Evolutionary conservation across 371 early-diverging fungal species (phyloP), one percentile per base, ranked within the genome.

Genomic region (Actinomortierella ambigua): DNA sequence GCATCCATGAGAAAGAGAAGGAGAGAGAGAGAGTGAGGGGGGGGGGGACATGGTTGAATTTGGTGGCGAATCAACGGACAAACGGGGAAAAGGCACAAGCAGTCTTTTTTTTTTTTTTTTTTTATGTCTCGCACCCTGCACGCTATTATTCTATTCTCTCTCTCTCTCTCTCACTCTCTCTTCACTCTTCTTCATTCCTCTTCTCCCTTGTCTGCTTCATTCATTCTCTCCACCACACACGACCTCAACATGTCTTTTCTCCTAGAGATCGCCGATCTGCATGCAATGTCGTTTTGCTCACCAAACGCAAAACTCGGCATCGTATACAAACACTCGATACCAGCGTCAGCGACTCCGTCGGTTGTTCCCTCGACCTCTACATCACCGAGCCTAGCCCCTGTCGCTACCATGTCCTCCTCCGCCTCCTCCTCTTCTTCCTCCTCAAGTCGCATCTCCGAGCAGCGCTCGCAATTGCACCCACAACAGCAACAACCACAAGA

Each of bases 131-230:
- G 50, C 53, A 43, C 53, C 50, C 40, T 34, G 27, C 55, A n/a
- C n/a, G n/a, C n/a, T n/a, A n/a, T n/a, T n/a, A n/a, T n/a, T 62
- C 57, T 34, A n/a, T 49, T 54, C 50, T 67, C 49, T 50, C 49
- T 40, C 50, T 27, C 58, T 44, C 59, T 43, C 29, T 48, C 54
- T 50, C n/a, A 53, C 50, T 50, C n/a, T 59, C 57, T 53, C 42
- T 53, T 8, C 53, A 46, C 39, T 43, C 34, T 53, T 22, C 43
- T 26, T 26, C 49, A 23, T 39, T 29, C 55, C 49, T 26, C 50
- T 44, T 53, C 23, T 22, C 24, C 48, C 15, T 22, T 22, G 3
- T 48, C 20, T 48, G 3, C 18, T 48, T 22, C 15, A n/a, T 44
- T 44, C 44, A 3, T 3, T 13, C 13, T 48, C 20, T 48, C 34